Evolutionary conservation across 192 early-diverging fungal genomes (phyloP).

Genomic region (Backusella tuberculispora): DNA sequence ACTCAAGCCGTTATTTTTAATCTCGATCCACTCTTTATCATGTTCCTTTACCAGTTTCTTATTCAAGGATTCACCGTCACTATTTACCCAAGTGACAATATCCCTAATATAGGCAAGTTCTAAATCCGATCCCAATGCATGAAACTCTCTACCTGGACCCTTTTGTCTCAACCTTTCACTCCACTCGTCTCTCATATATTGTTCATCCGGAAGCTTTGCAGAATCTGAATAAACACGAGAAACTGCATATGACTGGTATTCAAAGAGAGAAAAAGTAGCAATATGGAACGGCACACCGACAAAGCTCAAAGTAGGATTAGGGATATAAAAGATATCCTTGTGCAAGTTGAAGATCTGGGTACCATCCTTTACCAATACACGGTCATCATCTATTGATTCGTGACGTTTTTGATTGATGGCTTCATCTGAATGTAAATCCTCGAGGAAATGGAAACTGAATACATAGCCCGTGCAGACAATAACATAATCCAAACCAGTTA

Average conservation of each 20-base stretch:
- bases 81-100: neutral
- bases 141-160: neutral
- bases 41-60: slow-evolving; percentile 3
- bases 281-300: slow-evolving; percentile 60
- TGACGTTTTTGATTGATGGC: neutral
- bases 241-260: slow-evolving; percentile 56
- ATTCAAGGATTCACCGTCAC: neutral
- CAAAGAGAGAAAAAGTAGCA: slow-evolving; percentile 62
- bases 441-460: slow-evolving; percentile 63
- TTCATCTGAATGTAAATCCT: slow-evolving; percentile 50
- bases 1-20: neutral
- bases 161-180: neutral
- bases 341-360: neutral
- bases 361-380: neutral
- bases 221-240: slow-evolving; percentile 24
- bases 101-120: neutral
- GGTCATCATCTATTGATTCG: neutral
- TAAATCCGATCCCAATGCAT: neutral
- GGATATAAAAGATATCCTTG: slow-evolving; percentile 45
- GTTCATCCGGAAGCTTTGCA: neutral
- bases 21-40: neutral
- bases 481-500: slow-evolving; percentile 49
- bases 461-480: slow-evolving; percentile 72
- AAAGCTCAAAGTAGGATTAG: slow-evolving; percentile 59
- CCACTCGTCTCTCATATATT: neutral